Evolutionary conservation across 768 basidiomycete species (phyloP).

Genomic region (Hygrophoropsis aurantiaca): DNA sequence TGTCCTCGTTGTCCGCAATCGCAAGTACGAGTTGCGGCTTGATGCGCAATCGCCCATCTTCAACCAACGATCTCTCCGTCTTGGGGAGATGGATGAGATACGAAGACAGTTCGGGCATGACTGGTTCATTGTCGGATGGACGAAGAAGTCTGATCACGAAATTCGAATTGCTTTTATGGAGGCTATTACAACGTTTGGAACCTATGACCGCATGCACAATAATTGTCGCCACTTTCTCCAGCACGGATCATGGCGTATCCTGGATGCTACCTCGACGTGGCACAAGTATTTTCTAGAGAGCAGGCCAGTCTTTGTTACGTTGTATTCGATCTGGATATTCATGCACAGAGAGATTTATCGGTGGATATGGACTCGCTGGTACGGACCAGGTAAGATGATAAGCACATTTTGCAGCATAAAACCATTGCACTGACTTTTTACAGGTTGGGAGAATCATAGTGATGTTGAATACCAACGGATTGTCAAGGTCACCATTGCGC

Average conservation of each 20-base stretch:
- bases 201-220: not conserved
- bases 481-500: too few relatives aligned
- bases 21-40: slow-evolving; percentile 1
- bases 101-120: not conserved
- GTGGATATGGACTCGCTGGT: not conserved
- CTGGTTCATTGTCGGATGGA: slow-evolving; percentile 4
- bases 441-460: too few relatives aligned
- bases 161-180: not conserved
- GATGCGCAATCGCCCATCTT: not conserved
- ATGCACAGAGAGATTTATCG: not conserved
- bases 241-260: not conserved
- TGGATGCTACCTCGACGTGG: not conserved
- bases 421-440: too few relatives aligned
- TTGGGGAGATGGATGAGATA: not conserved
- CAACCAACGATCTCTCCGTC: not conserved
- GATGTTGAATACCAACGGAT: too few relatives aligned
- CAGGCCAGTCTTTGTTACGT: not conserved
- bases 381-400: not conserved
- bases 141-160: not conserved
- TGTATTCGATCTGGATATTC: not conserved
- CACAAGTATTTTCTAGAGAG: not conserved
- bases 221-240: slow-evolving; percentile 3
- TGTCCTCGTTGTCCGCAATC: not conserved
- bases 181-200: too few relatives aligned
- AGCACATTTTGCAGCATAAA: too few relatives aligned